Evolutionary conservation across 352 stramenopile species (phyloP).

Genomic region (Phytophthora ohioensis): DNA sequence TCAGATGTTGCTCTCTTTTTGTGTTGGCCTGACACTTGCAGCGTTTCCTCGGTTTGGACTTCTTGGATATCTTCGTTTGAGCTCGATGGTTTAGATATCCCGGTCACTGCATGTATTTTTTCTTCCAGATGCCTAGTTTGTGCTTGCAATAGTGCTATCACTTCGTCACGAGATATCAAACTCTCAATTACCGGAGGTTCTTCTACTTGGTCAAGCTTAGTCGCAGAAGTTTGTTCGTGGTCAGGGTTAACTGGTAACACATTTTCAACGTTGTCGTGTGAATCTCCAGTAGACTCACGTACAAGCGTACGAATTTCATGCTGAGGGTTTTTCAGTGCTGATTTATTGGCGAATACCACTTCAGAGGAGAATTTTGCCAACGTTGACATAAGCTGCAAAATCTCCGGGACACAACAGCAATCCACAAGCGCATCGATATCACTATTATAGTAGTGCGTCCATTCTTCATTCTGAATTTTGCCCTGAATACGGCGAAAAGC

Average conservation of each 20-base stretch:
- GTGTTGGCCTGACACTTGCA: neutral
- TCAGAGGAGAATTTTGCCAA: constrained; percentile 14
- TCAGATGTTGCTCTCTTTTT: neutral
- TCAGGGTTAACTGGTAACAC: neutral
- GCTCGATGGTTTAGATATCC: neutral
- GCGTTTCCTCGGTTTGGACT: neutral
- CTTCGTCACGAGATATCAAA: constrained; percentile 40
- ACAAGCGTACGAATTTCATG: neutral
- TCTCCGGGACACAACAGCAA: constrained; percentile 29
- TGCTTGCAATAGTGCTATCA: constrained; percentile 32
- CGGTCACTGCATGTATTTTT: constrained; percentile 24
- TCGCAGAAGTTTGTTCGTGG: neutral
- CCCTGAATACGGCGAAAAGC: constrained; percentile 11
- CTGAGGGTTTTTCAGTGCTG: neutral
- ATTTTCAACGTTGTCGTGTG: neutral
- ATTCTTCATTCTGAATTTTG: constrained; percentile 14
- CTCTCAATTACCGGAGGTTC: constrained; percentile 10
- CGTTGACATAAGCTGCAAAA: constrained; percentile 31
- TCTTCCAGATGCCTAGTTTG: constrained; percentile 36
- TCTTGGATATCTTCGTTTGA: neutral
- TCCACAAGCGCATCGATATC: constrained; percentile 29
- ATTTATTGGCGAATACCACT: neutral
- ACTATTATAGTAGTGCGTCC: neutral
- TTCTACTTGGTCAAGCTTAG: neutral
- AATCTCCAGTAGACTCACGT: neutral